Conservation (phyloP, 768 basidiomycete species). For the Agaricus subrufescens region DNA sequence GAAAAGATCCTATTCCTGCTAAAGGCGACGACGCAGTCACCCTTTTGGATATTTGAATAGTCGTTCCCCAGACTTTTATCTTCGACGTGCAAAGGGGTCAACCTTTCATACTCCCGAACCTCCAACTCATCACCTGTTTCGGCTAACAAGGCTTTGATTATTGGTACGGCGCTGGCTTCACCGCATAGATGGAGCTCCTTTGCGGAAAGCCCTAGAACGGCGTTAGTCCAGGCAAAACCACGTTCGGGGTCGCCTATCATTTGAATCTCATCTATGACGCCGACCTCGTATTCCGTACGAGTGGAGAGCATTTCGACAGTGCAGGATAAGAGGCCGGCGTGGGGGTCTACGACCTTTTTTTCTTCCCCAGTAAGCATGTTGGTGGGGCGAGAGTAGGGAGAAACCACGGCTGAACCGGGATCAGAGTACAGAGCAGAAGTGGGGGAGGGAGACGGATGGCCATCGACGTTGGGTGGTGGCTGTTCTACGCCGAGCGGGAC, state of each 20-base stretch:
- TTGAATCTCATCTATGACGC: constrained; percentile 96
- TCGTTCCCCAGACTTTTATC: constrained; percentile 58
- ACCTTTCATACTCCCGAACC: constrained; percentile 79
- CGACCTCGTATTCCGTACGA: constrained; percentile 55
- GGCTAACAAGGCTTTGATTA: constrained; percentile 65
- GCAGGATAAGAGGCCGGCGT: constrained; percentile 63
- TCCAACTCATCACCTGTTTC: constrained; percentile 80
- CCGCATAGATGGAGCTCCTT: constrained; percentile 92
- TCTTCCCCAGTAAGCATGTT: constrained; percentile 95
- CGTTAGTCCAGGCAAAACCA: constrained; percentile 79
- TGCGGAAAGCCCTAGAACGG: constrained; percentile 72
- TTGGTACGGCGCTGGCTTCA: constrained; percentile 84
- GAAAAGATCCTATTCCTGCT: constrained; percentile 70
- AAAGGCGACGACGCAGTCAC: constrained; percentile 92
- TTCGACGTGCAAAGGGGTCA: constrained; percentile 79
- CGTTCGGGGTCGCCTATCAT: constrained; percentile 81
- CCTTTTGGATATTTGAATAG: constrained; percentile 56
- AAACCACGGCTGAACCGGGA: constrained; percentile 31
- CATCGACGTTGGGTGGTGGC: constrained; percentile 15
- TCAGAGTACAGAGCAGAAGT: background rate
- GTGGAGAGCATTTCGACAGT: constrained; percentile 89
- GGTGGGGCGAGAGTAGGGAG: constrained; percentile 56
- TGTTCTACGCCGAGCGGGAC: constrained; percentile 57
- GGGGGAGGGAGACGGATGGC: constrained; percentile 12
- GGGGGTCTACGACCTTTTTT: constrained; percentile 56